Conservation (phyloP, 768 basidiomycete species). For the Mycena rebaudengoi region DNA sequence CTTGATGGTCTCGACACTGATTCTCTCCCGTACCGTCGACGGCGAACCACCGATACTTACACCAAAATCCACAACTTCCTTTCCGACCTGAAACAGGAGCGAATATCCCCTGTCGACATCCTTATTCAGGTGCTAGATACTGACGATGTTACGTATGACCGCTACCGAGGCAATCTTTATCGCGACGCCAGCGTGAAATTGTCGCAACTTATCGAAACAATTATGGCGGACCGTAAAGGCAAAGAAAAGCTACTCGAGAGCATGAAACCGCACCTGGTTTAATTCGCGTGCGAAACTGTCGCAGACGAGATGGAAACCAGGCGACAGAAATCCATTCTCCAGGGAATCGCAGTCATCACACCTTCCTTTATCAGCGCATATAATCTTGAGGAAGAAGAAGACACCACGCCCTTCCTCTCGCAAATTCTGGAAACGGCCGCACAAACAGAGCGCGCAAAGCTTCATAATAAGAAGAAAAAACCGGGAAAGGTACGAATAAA, state of each 20-base stretch:
- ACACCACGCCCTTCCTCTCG: neutral
- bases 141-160: neutral
- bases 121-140: neutral
- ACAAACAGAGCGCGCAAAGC: neutral
- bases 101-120: constrained; percentile 15
- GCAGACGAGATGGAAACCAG: neutral
- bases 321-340: neutral
- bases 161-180: neutral
- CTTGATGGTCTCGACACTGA: neutral
- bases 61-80: neutral
- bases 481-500: neutral
- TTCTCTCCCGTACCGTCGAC: neutral
- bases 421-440: neutral
- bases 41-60: neutral
- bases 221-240: neutral
- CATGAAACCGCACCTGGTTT: neutral
- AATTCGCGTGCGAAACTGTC: neutral
- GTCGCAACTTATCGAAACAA: neutral
- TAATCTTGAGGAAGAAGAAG: neutral
- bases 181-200: neutral
- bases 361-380: neutral
- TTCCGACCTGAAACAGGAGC: neutral
- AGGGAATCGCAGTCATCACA: neutral
- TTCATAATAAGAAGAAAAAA: constrained; percentile 1
- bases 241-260: neutral